Conservation (phyloP, 495 filamentous ascomycete genomes). For the Penicillium pulvis region DNA sequence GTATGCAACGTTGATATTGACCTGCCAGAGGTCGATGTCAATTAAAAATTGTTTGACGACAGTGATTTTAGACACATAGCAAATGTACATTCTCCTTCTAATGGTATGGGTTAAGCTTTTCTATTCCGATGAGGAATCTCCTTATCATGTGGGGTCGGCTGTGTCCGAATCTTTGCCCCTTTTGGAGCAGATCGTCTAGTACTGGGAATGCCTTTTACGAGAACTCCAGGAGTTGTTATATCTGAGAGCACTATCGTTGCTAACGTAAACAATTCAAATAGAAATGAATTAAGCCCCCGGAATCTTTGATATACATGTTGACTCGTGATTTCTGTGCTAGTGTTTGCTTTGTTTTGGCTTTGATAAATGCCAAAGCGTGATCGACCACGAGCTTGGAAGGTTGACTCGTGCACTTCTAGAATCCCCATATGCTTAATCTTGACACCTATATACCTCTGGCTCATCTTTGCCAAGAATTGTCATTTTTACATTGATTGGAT, state of each 20-base stretch:
- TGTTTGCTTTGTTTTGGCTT: not conserved
- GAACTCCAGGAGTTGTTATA: too few species aligned
- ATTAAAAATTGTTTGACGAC: too few species aligned
- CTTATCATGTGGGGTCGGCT: slow-evolving; percentile 20
- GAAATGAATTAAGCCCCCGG: too few species aligned
- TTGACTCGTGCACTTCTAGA: not conserved
- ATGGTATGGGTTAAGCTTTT: not conserved
- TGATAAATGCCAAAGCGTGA: not conserved
- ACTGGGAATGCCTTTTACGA: too few species aligned
- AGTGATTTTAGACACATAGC: too few species aligned
- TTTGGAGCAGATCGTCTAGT: not conserved
- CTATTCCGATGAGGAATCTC: not conserved
- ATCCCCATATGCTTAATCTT: not conserved
- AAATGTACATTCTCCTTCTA: too few species aligned
- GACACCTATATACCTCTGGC: not conserved
- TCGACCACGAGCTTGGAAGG: not conserved
- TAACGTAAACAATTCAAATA: too few species aligned
- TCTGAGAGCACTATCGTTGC: too few species aligned
- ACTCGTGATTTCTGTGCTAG: not conserved
- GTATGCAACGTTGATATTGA: too few species aligned
- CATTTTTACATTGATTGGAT: not conserved
- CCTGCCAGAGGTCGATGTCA: not conserved
- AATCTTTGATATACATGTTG: too few species aligned
- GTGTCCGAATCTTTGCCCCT: not conserved
- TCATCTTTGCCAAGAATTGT: not conserved